Conservation (phyloP, 1,284 basidiomycete species). For the Tylopilus orsonianus region DNA sequence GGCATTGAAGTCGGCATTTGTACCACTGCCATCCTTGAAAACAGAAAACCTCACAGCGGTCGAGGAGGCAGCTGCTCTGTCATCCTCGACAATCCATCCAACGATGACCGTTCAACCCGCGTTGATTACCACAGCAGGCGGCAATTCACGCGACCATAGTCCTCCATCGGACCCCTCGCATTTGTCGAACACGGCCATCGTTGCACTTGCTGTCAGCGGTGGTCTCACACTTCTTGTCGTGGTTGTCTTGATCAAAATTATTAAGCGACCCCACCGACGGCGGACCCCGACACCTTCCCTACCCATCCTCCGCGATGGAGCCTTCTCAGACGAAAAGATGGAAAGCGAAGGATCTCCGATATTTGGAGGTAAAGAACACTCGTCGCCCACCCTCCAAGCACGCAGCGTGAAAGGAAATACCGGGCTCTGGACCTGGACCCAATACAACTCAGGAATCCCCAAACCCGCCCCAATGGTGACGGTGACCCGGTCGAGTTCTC, state of each 20-base stretch:
- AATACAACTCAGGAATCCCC: conserved; percentile 49
- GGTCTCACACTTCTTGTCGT: conserved; percentile 55
- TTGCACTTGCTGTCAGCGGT: conserved; percentile 59
- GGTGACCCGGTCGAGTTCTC: conserved; percentile 27
- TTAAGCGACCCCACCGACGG: conserved; percentile 48
- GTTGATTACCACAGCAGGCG: conserved; percentile 2
- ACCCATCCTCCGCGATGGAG: conserved; percentile 62
- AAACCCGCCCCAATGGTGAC: conserved; percentile 33
- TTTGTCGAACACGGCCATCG: conserved; percentile 44
- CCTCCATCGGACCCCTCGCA: conserved; percentile 11
- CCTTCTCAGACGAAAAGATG: conserved; percentile 43
- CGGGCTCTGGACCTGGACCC: conserved; percentile 59
- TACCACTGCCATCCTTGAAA: conserved; percentile 31
- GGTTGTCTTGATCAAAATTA: conserved; percentile 48
- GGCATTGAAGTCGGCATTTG: conserved; percentile 25
- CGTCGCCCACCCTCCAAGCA: conserved; percentile 44
- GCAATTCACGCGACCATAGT: conserved; percentile 1
- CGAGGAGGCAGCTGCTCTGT: conserved; percentile 16
- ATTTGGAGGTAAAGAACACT: conserved; percentile 70
- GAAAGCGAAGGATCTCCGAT: conserved; percentile 63
- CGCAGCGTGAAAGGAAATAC: conserved; percentile 35
- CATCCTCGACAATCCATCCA: conserved; percentile 12
- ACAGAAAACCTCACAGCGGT: conserved; percentile 29
- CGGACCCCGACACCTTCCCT: conserved; percentile 62
- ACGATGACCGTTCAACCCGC: conserved; percentile 10